Percentiles rank a stretch among this genome's conserved stretches.
These are phyloP conservation scores for Ambrosia artemisiifolia DNA, from an alignment of 129 eudicot species.

Conservation along the genomic window DNA sequence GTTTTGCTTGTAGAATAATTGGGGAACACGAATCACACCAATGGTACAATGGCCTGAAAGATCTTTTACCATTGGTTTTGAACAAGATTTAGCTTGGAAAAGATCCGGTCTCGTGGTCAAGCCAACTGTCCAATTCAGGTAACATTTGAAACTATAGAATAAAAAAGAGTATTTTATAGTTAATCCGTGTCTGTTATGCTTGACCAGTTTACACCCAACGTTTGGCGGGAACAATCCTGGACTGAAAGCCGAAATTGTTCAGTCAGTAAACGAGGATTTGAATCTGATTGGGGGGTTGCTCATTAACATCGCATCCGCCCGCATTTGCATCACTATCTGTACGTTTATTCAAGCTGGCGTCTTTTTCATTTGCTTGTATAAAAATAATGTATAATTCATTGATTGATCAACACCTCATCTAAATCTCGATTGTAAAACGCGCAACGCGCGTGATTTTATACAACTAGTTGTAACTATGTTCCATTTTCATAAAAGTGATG, in stretches of 20 bases:
- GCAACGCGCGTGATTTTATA: too few species aligned
- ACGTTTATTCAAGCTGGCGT: conserved; percentile 23
- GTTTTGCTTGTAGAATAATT: conserved; percentile 57
- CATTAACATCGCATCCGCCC: conserved; percentile 54
- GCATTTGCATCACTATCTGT: conserved; percentile 88
- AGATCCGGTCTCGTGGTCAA: conserved; percentile 89
- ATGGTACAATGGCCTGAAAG: conserved; percentile 84
- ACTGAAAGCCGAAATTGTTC: conserved; percentile 65
- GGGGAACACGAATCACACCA: conserved; percentile 90
- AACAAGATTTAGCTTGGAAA: conserved; percentile 94
- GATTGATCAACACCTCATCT: too few species aligned
- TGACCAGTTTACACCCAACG: conserved; percentile 67
- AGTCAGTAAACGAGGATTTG: conserved; percentile 72
- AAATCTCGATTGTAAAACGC: too few species aligned
- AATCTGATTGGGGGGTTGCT: conserved; percentile 76
- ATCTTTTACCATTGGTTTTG: conserved; percentile 70
- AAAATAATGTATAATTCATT: too few species aligned
- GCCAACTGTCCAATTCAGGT: conserved; percentile 88
- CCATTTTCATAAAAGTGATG: too few species aligned
- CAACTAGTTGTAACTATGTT: too few species aligned
- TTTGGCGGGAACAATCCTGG: conserved; percentile 90
- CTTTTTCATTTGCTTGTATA: neutral
- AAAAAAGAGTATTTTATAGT: neutral
- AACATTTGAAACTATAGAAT: neutral
- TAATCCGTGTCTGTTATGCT: neutral